phyloP scores from a whole-genome alignment of 768 basidiomycete genomes.

The Coprinopsis sp. region DNA sequence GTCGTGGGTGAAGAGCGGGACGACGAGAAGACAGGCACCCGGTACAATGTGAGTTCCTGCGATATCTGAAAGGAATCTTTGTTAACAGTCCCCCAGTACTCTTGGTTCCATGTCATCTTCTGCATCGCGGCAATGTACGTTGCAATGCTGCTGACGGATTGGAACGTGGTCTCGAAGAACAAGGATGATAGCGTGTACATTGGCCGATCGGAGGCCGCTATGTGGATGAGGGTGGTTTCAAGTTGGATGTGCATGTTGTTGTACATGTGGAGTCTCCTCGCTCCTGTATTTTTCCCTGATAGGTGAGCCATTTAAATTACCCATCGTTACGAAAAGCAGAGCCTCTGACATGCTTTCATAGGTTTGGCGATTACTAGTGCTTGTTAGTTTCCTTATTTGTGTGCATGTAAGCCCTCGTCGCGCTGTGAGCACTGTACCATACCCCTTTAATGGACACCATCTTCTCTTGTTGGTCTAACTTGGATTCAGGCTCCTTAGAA shows the following conservation, averaged over 20 bases:
- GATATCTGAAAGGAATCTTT: too few species aligned
- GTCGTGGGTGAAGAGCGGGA: slow-evolving; percentile 69
- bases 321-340: background rate
- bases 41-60: slow-evolving; percentile 71
- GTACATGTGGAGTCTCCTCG: slow-evolving; percentile 84
- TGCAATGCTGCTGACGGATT: slow-evolving; percentile 93
- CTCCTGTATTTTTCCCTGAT: slow-evolving; percentile 88
- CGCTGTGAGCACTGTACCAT: too few species aligned
- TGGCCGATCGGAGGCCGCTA: slow-evolving; percentile 90
- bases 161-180: slow-evolving; percentile 73
- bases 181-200: slow-evolving; percentile 81
- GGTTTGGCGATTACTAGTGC: background rate
- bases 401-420: too few species aligned
- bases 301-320: slow-evolving; percentile 50
- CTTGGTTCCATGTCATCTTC: slow-evolving; percentile 99
- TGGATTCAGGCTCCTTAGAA: too few species aligned
- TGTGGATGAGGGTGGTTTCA: slow-evolving; percentile 99
- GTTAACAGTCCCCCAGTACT: slow-evolving; percentile 65
- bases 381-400: background rate
- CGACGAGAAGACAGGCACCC: slow-evolving; percentile 89
- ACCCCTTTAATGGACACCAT: too few species aligned
- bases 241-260: slow-evolving; percentile 90
- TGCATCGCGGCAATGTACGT: slow-evolving; percentile 97
- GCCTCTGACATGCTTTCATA: background rate
- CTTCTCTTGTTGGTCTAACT: too few species aligned